Base-by-base conservation (phyloP, 768 basidiomycete genomes). In the Termitomyces sp. region DNA sequence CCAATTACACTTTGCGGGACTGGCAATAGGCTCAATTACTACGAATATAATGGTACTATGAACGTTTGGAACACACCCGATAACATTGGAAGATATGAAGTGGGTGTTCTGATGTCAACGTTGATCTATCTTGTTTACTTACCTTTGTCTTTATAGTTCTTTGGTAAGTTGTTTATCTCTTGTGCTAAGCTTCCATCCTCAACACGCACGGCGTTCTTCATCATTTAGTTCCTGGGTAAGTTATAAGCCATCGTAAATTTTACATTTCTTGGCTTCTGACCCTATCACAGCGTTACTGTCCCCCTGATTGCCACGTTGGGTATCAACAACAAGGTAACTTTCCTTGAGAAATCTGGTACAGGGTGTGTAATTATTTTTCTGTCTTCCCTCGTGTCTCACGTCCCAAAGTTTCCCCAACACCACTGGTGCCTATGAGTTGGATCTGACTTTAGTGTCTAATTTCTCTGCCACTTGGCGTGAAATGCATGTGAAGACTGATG, bases 391-490 rank as follows among this genome's bases (percentile, higher is more conserved):
- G 25, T 53, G 42, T 52, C 39, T 46, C 50, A 54, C 15, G 48
- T 43, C 41, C 20, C 38, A 10, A 52, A 80, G 81, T 33, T 83
- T 74, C 53, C 55, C 64, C 3, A 89, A 89, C 66, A 77, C 85
- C 4, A 89, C 90, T 15, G 89, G 88, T 9, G 88, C 88, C 1
- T 91, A 89, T 58, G 90, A 92, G 59, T 73, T 92, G 23, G 89
- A 91, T 62, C 66, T 84, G 38, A 83, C 76, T 27, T 71, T 91
- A 32, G 74, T 73, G 0, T 56, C 73, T 56, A 65, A 80, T 54
- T 80, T 78, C 64, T 63, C 61, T 7, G 69, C 77, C 31, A 80
- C 88, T 7, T 92, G 88, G 88, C 85, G 89, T 36, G 76, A 76
- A 56, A 89, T 91, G 86, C 84, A 90, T 56, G 70, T 89, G 60